Conservation (phyloP, 768 basidiomycete genomes). For the Boletus rubropictus region DNA sequence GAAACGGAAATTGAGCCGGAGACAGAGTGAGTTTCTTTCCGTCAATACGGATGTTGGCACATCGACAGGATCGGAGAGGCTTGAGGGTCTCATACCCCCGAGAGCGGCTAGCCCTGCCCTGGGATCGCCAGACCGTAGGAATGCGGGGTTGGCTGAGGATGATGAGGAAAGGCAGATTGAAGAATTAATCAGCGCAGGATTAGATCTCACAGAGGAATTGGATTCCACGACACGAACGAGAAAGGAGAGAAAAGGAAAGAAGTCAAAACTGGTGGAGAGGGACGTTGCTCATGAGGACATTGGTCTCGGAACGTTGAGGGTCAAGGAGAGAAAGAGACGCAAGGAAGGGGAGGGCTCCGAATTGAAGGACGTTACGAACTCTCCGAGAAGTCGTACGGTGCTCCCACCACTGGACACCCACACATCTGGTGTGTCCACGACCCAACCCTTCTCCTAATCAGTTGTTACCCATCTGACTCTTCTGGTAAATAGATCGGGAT, state of each 20-base stretch:
- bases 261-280: conserved; percentile 17
- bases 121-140: conserved; percentile 53
- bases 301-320: conserved; percentile 21
- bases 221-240: conserved; percentile 25
- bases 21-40: conserved; percentile 53
- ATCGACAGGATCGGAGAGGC: conserved; percentile 24
- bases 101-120: conserved; percentile 65
- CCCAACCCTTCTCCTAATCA: neutral
- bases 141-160: conserved; percentile 50
- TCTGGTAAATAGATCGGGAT: conserved; percentile 29
- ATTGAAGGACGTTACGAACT: conserved; percentile 63
- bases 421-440: conserved; percentile 29
- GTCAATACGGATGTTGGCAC: conserved; percentile 30
- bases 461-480: conserved; percentile 12
- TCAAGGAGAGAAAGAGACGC: conserved; percentile 39
- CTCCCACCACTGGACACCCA: conserved; percentile 36
- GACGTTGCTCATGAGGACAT: conserved; percentile 18
- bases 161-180: conserved; percentile 49
- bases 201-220: conserved; percentile 12
- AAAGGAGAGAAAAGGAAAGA: conserved; percentile 41
- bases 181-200: conserved; percentile 17
- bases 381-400: conserved; percentile 35
- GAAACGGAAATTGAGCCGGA: conserved; percentile 25
- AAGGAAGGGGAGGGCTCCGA: conserved; percentile 33
- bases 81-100: conserved; percentile 38